These are phyloP conservation scores for Stagonosporopsis tanaceti DNA, from an alignment of 2,329 filamentous ascomycete species.

Conservation along the genomic window DNA sequence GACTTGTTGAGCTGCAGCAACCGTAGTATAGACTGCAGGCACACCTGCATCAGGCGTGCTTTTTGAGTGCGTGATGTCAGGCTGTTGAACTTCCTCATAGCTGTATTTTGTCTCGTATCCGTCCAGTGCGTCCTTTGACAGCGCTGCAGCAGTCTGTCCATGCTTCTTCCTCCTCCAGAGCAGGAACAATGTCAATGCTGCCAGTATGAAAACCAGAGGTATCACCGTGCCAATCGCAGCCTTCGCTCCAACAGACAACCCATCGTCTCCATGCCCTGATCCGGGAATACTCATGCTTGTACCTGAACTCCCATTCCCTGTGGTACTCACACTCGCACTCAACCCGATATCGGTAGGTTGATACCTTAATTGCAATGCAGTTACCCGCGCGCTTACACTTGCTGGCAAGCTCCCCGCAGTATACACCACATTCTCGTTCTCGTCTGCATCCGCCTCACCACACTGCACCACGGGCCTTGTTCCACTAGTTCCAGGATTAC, in stretches of 20 bases:
- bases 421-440: conserved; percentile 26
- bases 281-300: not conserved
- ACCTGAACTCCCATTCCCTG: not conserved
- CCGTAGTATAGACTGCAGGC: not conserved
- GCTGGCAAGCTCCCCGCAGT: conserved; percentile 23
- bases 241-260: conserved; percentile 68
- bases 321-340: conserved; percentile 12
- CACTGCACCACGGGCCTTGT: conserved; percentile 24
- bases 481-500: conserved; percentile 23
- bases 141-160: conserved; percentile 4
- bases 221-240: conserved; percentile 92
- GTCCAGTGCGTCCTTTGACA: conserved; percentile 3
- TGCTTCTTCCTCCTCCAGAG: conserved; percentile 29
- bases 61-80: not conserved
- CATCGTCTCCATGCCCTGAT: conserved; percentile 46
- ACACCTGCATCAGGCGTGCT: not conserved
- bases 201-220: conserved; percentile 78
- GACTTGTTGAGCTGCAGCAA: not conserved
- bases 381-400: conserved; percentile 19
- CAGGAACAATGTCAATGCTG: conserved; percentile 23
- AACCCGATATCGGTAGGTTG: conserved; percentile 21
- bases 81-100: conserved; percentile 1
- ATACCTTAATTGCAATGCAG: conserved; percentile 29
- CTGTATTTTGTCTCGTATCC: conserved; percentile 14
- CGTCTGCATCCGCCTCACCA: conserved; percentile 34